phyloP scores from a whole-genome alignment of 2,329 filamentous ascomycete species.

The Cercospora sp. region DNA sequence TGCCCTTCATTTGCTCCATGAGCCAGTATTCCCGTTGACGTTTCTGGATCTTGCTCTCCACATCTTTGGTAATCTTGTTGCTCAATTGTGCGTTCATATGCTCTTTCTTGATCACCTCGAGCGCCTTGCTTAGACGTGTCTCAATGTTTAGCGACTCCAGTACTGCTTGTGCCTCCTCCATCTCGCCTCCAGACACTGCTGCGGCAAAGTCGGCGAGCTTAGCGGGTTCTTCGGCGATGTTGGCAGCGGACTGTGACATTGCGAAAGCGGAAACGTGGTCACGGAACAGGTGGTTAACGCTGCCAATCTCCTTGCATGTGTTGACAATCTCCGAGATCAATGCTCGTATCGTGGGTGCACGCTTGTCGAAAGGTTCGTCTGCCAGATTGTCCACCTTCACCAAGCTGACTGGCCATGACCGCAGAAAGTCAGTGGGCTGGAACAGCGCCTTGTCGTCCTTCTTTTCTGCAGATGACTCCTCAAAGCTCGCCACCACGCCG shows the following conservation, averaged over 20 bases:
- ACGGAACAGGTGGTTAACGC: constrained; percentile 89
- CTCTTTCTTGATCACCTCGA: constrained; percentile 94
- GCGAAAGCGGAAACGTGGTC: constrained; percentile 98
- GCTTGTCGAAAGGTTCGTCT: constrained; percentile 87
- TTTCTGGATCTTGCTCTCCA: constrained; percentile 96
- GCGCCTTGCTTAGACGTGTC: constrained; percentile 84
- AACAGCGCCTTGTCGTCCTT: constrained; percentile 46
- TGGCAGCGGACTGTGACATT: constrained; percentile 90
- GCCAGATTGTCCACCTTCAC: constrained; percentile 92
- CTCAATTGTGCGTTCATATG: constrained; percentile 97
- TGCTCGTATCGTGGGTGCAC: constrained; percentile 83
- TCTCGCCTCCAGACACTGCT: constrained; percentile 90
- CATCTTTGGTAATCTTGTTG: constrained; percentile 96
- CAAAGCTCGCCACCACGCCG: constrained; percentile 95
- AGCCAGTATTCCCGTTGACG: constrained; percentile 97
- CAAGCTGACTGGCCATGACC: constrained; percentile 87
- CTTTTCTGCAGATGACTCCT: constrained; percentile 71
- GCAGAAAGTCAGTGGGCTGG: constrained; percentile 87
- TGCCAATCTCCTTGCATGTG: constrained; percentile 95
- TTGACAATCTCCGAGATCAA: constrained; percentile 98
- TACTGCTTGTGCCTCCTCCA: constrained; percentile 88
- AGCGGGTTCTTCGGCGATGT: constrained; percentile 89
- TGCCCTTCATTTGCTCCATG: constrained; percentile 99
- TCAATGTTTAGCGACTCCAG: constrained; percentile 87
- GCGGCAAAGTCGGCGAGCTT: constrained; percentile 97